A percentile compares a stretch with the other conserved stretches of the same genome.
These are phyloP conservation scores for Rhytidhysteron rufulum DNA, from an alignment of 2,329 filamentous ascomycete species.

Conservation along the genomic window DNA sequence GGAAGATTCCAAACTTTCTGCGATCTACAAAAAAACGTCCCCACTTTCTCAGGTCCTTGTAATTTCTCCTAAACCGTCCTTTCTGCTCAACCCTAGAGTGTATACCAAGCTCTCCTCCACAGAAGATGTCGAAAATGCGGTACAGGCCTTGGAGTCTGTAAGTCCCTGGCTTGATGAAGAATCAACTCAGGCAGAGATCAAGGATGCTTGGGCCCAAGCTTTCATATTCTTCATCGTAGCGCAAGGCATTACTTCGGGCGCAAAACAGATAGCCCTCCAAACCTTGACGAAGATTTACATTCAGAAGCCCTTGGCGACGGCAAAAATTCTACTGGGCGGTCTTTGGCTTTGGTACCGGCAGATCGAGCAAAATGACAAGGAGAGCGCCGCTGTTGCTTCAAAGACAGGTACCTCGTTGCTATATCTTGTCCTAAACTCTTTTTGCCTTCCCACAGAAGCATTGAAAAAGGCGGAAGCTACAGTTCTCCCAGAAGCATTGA, in stretches of 20 bases:
- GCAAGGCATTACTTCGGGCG: conserved; percentile 54
- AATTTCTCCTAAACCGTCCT: conserved; percentile 77
- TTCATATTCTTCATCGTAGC: conserved; percentile 76
- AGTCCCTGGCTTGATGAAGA: conserved; percentile 53
- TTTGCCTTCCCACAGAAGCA: conserved; percentile 59
- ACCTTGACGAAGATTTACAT: conserved; percentile 64
- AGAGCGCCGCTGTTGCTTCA: conserved; percentile 63
- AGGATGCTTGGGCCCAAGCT: conserved; percentile 75
- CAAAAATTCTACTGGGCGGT: conserved; percentile 62
- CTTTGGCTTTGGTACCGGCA: conserved; percentile 76
- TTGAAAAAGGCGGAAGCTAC: conserved; percentile 41
- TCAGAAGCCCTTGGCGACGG: conserved; percentile 55
- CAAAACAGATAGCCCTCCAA: conserved; percentile 61
- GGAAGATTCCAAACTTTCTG: conserved; percentile 53
- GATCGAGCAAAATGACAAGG: conserved; percentile 69
- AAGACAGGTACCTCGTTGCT: conserved; percentile 65
- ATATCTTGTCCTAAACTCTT: conserved; percentile 56
- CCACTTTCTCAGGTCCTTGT: conserved; percentile 64
- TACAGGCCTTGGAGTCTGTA: conserved; percentile 64
- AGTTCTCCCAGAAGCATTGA: conserved; percentile 51
- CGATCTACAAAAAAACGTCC: conserved; percentile 59
- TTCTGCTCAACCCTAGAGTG: conserved; percentile 77
- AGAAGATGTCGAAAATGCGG: conserved; percentile 76
- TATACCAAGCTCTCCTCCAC: conserved; percentile 73
- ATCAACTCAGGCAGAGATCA: conserved; percentile 42